phyloP scores from a whole-genome alignment of 202 grass and related monocot species.

The Miscanthus sacchariflorus region DNA sequence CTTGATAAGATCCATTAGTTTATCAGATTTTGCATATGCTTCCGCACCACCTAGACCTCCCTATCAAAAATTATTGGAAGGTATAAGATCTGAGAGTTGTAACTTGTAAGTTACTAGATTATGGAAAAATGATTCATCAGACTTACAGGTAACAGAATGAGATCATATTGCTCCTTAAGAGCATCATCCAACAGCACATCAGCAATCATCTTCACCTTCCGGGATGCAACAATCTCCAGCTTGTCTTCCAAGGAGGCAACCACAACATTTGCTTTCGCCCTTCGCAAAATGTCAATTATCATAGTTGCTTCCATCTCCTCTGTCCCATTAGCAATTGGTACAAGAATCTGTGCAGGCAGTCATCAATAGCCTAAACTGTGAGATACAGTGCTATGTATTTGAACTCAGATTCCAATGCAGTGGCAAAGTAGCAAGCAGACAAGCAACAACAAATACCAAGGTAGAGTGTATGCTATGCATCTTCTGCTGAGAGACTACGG shows the following conservation, averaged over 20 bases:
- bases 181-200: constrained; percentile 82
- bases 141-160: constrained; percentile 87
- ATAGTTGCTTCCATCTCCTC: constrained; percentile 91
- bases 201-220: constrained; percentile 85
- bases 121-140: background rate
- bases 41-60: constrained; percentile 89
- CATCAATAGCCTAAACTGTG: background rate
- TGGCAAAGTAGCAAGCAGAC: background rate
- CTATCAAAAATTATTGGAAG: constrained; percentile 45
- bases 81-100: constrained; percentile 1
- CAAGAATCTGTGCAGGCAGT: constrained; percentile 65
- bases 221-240: constrained; percentile 76
- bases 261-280: constrained; percentile 73
- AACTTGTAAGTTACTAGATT: background rate
- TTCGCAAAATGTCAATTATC: constrained; percentile 80
- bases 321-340: constrained; percentile 80
- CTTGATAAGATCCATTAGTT: constrained; percentile 74
- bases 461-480: background rate
- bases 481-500: background rate
- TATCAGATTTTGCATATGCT: constrained; percentile 85
- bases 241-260: constrained; percentile 72
- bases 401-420: background rate
- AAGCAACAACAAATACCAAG: background rate
- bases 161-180: constrained; percentile 68
- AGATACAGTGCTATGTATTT: constrained; percentile 15